Evolutionary conservation across 495 filamentous ascomycete genomes (phyloP), one percentile per base, ranked within the genome.

Genomic region (Chlorociboria aeruginascens): DNA sequence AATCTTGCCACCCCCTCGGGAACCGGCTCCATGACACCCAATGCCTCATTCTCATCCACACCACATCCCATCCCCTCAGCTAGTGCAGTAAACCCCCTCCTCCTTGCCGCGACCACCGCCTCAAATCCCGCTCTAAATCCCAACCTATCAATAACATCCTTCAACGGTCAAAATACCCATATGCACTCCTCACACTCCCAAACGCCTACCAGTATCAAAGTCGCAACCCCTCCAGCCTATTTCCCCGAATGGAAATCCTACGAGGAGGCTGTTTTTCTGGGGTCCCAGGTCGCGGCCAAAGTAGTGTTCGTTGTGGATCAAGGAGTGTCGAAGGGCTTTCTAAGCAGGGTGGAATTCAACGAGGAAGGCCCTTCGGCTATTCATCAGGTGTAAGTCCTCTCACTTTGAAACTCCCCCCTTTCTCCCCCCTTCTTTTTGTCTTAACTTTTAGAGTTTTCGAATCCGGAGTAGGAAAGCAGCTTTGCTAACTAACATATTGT

Each of bases 171-270:
- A 25, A 29, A 35, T 16, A 20, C 25, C 0, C 68, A 72, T 39
- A 74, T 78, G 36, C 86, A 92, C 58, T 83, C 80, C 17, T 74
- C 74, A 4, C 88, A 95, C 59, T 82, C 81, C 25, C 92, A 97
- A 64, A 93, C 87, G 13, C 92, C 93, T 0, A 92, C 81, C 8
- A 83, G 72, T 25, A 88, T 96, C 63, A 90, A 87, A 66, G 66
- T 79, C 17, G 72, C 84, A 9, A 80, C 78, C 50, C 72, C 83
- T 48, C 89, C 92, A 2, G 81, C 88, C 40, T 97, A 97, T 60
- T 85, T 96, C 57, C 76, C 85, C 8, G 92, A 96, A 60, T 97
- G 88, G 88, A 89, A 95, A 57, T 82, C 82, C 13, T 85, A 72
- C 58, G 82, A 87, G 55, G 84, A 89, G 56, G 77, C 76, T n/a